Evolutionary conservation across 1,284 basidiomycete genomes (phyloP), one percentile per base, ranked within the genome.

Genomic region (Stereum hirsutum): DNA sequence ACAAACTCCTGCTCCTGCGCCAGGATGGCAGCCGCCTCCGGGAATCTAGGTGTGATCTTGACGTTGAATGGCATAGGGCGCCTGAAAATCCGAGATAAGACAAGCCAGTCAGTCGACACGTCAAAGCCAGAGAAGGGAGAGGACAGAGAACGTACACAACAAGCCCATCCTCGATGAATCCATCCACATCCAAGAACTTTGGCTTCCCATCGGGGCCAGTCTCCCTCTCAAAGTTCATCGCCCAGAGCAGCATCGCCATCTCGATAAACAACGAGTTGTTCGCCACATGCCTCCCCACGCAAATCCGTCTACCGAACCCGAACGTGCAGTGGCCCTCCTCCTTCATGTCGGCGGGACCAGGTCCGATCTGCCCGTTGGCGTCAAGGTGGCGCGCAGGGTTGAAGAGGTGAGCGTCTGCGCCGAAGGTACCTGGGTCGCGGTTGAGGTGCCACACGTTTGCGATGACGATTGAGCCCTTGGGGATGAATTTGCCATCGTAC

Each of bases 201-300:
- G 42, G 41, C 14, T 15, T 27, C 21, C 50, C 50, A n/a, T 26
- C 7, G 7, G 42, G 43, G 35, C 53, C 54, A 19, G 44, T 44
- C 11, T 27, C 40, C 32, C 51, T 41, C 1, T 12, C 25, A n/a
- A 64, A 54, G 24, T 58, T 43, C 42, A 60, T 58, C 7, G 58
- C 52, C 63, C 63, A 65, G 1, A 62, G 52, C 24, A 62, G 41
- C 27, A 50, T 48, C 1, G 63, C 60, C 1, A 54, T 42, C 35
- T 56, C 58, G 49, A 65, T 61, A 38, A 55, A 53, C 17, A 64
- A 47, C 3, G 55, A 57, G 27, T 59, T 52, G 42, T 57, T 57
- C 17, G 63, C 64, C 4, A 66, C 52, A 33, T 65, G 57, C 25
- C 57, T 47, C 5, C 63, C 64, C 23, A 49, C 33, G 30, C 51